phyloP scores from a whole-genome alignment of 1,139 yeast genomes.

The Fermentozyma sake region DNA sequence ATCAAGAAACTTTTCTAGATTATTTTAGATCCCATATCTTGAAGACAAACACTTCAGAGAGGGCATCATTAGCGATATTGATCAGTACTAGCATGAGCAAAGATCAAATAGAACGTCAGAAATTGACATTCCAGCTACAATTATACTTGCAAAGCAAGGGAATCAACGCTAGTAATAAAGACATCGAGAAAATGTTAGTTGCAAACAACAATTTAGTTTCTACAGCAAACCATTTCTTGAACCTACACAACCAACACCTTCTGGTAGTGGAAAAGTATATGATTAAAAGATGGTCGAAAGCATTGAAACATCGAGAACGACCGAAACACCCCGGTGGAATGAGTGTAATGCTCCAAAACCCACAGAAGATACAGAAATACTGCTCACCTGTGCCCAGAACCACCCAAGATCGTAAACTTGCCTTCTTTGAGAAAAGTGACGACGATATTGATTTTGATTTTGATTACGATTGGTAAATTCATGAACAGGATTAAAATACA shows the following conservation, averaged over 20 bases:
- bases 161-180: constrained; percentile 32
- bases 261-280: no score
- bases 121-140: constrained; percentile 33
- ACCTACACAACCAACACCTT: no score
- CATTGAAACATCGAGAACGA: neutral
- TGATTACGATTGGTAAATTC: no score
- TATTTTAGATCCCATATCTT: constrained; percentile 34
- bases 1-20: constrained; percentile 21
- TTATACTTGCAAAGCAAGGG: constrained; percentile 40
- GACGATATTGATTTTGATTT: no score
- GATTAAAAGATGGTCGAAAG: neutral
- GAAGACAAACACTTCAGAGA: constrained; percentile 25
- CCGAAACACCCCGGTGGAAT: neutral
- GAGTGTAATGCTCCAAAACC: no score
- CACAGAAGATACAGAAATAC: no score
- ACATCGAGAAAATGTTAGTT: constrained; percentile 32
- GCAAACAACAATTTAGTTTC: no score
- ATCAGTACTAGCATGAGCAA: constrained; percentile 25
- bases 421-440: no score
- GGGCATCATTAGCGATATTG: constrained; percentile 29
- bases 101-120: constrained; percentile 25
- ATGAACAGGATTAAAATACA: no score
- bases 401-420: no score
- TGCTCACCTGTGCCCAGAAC: no score
- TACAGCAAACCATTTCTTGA: no score